Conservation (phyloP, 768 basidiomycete species). For the Amanita polypyramis region DNA sequence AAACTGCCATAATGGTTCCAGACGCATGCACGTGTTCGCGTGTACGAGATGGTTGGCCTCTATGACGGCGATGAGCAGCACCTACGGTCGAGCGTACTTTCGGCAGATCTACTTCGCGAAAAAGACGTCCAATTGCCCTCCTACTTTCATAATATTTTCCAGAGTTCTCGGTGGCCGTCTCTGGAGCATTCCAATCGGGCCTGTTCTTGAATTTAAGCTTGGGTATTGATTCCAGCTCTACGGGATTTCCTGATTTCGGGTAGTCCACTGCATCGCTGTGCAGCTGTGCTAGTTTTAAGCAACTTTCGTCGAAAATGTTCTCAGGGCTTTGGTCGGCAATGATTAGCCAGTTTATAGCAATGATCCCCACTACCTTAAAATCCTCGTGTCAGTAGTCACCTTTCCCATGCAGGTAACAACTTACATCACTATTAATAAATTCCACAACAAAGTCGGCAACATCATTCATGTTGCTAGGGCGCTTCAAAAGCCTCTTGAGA, state of each 20-base stretch:
- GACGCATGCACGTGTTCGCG: background rate
- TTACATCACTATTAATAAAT: slow-evolving; percentile 55
- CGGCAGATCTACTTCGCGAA: slow-evolving; percentile 48
- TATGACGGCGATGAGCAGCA: slow-evolving; percentile 7
- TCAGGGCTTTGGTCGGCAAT: slow-evolving; percentile 45
- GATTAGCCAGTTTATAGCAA: slow-evolving; percentile 53
- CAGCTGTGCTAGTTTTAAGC: slow-evolving; percentile 40
- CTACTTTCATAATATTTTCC: slow-evolving; percentile 39
- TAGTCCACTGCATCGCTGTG: slow-evolving; percentile 63
- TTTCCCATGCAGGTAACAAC: slow-evolving; percentile 11
- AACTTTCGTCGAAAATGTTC: slow-evolving; percentile 41
- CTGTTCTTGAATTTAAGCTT: slow-evolving; percentile 23
- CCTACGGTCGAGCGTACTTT: slow-evolving; percentile 15
- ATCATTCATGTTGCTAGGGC: slow-evolving; percentile 47
- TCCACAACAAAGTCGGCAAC: slow-evolving; percentile 63
- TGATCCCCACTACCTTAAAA: slow-evolving; percentile 49
- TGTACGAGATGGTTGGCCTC: background rate
- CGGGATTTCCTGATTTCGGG: slow-evolving; percentile 45
- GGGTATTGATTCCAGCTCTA: slow-evolving; percentile 30
- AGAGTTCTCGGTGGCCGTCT: slow-evolving; percentile 30
- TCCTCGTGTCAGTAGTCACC: background rate
- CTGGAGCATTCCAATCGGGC: slow-evolving; percentile 63
- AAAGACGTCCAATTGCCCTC: slow-evolving; percentile 51
- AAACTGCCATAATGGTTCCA: background rate
- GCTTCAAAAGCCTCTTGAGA: slow-evolving; percentile 29